These are phyloP conservation scores for Daldinia childiae DNA, from an alignment of 495 filamentous ascomycete genomes.

Conservation along the genomic window DNA sequence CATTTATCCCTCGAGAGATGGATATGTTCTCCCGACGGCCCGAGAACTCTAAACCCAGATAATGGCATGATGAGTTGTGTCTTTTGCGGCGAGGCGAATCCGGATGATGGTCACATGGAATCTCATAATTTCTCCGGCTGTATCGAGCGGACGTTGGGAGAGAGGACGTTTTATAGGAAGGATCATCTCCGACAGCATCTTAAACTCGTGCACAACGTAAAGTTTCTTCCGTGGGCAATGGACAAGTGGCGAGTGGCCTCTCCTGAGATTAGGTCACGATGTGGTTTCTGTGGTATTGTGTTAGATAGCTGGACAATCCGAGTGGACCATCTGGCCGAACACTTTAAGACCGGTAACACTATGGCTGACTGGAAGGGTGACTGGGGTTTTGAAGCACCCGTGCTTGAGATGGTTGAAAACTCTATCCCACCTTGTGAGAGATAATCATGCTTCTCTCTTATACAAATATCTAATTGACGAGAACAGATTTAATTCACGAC, in stretches of 20 bases:
- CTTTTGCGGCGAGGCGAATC: slow-evolving; percentile 71
- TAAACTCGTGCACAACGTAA: slow-evolving; percentile 76
- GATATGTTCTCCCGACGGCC: slow-evolving; percentile 77
- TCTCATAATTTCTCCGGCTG: slow-evolving; percentile 77
- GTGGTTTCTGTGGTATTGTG: slow-evolving; percentile 72
- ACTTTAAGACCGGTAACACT: slow-evolving; percentile 72
- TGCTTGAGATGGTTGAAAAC: slow-evolving; percentile 68
- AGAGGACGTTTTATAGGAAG: slow-evolving; percentile 83
- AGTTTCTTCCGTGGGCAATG: slow-evolving; percentile 67
- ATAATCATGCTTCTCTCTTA: slow-evolving; percentile 23
- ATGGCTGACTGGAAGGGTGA: slow-evolving; percentile 79
- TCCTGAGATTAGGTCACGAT: slow-evolving; percentile 70
- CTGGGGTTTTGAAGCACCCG: slow-evolving; percentile 72
- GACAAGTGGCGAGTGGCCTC: slow-evolving; percentile 72
- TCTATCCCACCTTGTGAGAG: slow-evolving; percentile 70
- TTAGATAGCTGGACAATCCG: slow-evolving; percentile 70
- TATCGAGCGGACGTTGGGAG: slow-evolving; percentile 67
- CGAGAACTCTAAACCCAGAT: slow-evolving; percentile 59
- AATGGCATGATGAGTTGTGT: slow-evolving; percentile 66
- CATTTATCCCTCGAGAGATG: slow-evolving; percentile 81
- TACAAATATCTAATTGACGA: slow-evolving; percentile 31
- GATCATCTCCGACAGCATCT: slow-evolving; percentile 86
- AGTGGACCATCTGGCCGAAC: slow-evolving; percentile 71
- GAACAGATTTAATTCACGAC: slow-evolving; percentile 63
- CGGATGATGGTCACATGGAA: slow-evolving; percentile 69